Evolutionary conservation across 345 rosid genomes (phyloP), one percentile per base, ranked within the genome.

Genomic region (Adansonia digitata): DNA sequence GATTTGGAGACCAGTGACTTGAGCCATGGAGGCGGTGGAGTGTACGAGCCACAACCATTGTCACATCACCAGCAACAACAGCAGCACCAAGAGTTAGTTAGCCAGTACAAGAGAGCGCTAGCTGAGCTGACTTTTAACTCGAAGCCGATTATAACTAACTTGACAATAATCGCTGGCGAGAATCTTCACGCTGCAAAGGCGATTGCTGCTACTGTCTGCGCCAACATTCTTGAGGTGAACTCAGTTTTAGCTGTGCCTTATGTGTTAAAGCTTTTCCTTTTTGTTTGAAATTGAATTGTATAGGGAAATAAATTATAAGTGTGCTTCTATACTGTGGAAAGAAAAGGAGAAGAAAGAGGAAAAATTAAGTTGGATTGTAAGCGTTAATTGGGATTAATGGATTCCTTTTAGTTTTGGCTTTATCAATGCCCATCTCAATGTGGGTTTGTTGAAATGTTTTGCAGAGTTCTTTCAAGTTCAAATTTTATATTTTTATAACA

Each of bases 121-220:
- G 82, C 97, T 2, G 99, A 95, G 90, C 91, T 95, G 77, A 93
- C 97, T 12, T 90, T 95, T 80, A 95, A 95, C 81, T 95, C 99
- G 10, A 95, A 95, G 81, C 99, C 98, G 27, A 95, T 95, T 62
- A 95, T 95, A 31, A 93, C 99, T 55, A 95, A 90, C 74, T 87
- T 95, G 81, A 95, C 97, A 1, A 93, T 95, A 75, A 95, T 95
- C 46, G 99, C 99, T 0, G 99, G 98, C 39, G 98, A 95, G 83
- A 95, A 89, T 88, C 84, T 84, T 26, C 93, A 89, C 26, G 91
- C 94, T 18, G 99, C 99, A 4, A 95, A 92, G 74, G 89, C 92
- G 49, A 84, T 95, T 61, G 94, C 90, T 0, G 77, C 91, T 67
- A 85, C 91, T 34, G 81, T 95, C 84, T 93, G 97, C 91, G 62